phyloP scores from a whole-genome alignment of 306 rosid species.

The Medicago truncatula region DNA sequence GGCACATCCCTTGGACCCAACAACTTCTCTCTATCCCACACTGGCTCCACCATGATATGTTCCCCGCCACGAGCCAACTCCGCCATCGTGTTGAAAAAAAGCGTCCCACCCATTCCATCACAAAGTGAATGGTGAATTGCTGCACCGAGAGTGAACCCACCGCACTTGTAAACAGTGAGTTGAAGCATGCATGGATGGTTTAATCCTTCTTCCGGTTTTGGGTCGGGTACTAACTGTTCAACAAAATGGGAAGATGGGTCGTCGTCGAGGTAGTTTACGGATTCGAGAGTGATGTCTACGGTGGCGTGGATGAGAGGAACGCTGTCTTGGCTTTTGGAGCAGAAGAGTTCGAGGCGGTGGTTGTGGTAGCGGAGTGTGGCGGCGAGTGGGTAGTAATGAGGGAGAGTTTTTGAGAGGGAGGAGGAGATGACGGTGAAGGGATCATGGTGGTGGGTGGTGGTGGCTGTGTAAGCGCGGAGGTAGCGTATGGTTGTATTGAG shows the following conservation, averaged over 20 bases:
- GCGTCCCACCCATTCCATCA: slow-evolving; percentile 80
- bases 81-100: slow-evolving; percentile 73
- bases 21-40: slow-evolving; percentile 63
- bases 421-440: slow-evolving; percentile 65
- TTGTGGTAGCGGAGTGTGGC: slow-evolving; percentile 57
- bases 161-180: slow-evolving; percentile 71
- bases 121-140: slow-evolving; percentile 73
- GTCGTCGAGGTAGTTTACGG: slow-evolving; percentile 62
- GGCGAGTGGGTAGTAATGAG: slow-evolving; percentile 77
- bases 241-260: slow-evolving; percentile 51
- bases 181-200: slow-evolving; percentile 69
- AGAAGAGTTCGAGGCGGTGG: slow-evolving; percentile 59
- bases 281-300: slow-evolving; percentile 59
- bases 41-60: slow-evolving; percentile 45
- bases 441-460: slow-evolving; percentile 37
- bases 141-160: slow-evolving; percentile 80
- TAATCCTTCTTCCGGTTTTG: slow-evolving; percentile 53
- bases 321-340: slow-evolving; percentile 57
- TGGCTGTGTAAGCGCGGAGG: slow-evolving; percentile 69
- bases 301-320: slow-evolving; percentile 66
- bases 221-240: slow-evolving; percentile 75
- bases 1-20: slow-evolving; percentile 64
- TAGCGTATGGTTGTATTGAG: slow-evolving; percentile 78
- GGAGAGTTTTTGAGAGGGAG: slow-evolving; percentile 67
- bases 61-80: slow-evolving; percentile 77